These are phyloP conservation scores for Fusarium acutatum DNA, from an alignment of 2,329 filamentous ascomycete species.

Conservation along the genomic window DNA sequence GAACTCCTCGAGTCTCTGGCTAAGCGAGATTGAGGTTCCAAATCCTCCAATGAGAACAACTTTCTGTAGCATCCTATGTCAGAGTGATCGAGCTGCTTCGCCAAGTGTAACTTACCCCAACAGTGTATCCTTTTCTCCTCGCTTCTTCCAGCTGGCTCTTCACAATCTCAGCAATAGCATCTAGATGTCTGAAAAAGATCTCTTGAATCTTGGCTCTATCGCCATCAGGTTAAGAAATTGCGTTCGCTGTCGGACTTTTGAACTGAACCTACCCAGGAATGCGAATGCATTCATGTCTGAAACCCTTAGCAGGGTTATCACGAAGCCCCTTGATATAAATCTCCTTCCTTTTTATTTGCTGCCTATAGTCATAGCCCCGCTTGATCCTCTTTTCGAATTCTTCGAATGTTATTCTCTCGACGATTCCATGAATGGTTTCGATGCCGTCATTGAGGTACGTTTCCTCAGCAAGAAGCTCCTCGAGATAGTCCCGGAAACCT, in stretches of 20 bases:
- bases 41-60: conserved; percentile 13
- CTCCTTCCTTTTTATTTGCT: rapidly evolving
- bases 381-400: neutral
- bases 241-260: rapidly evolving
- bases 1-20: rapidly evolving
- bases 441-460: neutral
- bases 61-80: rapidly evolving
- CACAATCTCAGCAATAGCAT: neutral
- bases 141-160: neutral
- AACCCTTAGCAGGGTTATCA: neutral
- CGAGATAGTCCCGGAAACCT: neutral
- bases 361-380: neutral
- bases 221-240: rapidly evolving
- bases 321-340: rapidly evolving
- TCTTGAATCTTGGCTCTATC: neutral
- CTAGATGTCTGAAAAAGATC: neutral
- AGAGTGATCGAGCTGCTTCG: rapidly evolving
- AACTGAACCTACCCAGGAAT: neutral
- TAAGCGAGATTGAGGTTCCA: neutral
- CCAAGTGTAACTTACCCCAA: rapidly evolving
- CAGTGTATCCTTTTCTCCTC: rapidly evolving
- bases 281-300: neutral
- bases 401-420: neutral
- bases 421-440: neutral
- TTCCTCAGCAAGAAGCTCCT: neutral